A percentile compares a stretch with the other conserved stretches of the same genome.
Conservation (phyloP, 2,329 filamentous ascomycete species). For the Cladosporium sp. region DNA sequence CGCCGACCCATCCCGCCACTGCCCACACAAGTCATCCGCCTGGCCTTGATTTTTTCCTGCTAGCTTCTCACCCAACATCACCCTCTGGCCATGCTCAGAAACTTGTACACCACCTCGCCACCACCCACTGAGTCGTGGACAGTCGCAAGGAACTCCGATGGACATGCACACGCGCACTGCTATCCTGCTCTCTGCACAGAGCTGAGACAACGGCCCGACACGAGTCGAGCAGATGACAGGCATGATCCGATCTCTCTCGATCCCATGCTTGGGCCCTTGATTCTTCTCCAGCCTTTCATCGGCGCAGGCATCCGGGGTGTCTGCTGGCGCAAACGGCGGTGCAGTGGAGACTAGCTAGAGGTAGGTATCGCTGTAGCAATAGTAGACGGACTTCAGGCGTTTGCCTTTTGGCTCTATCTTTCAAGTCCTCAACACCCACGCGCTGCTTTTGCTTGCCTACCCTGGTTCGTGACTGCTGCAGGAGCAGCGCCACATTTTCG, state of each 20-base stretch:
- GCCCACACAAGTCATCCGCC: background rate
- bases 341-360: background rate
- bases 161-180: background rate
- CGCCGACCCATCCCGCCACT: background rate
- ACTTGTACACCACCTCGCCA: background rate
- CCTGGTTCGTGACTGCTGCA: too few relatives aligned
- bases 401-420: too few relatives aligned
- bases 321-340: background rate
- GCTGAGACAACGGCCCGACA: background rate
- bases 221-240: slow-evolving; percentile 7
- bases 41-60: background rate
- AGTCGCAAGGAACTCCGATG: background rate
- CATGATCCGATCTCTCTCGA: slow-evolving; percentile 10
- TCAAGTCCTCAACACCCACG: too few relatives aligned
- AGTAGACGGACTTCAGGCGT: too few relatives aligned
- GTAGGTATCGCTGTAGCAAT: too few relatives aligned
- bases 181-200: too few relatives aligned
- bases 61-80: slow-evolving; percentile 1
- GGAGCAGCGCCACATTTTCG: too few relatives aligned
- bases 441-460: too few relatives aligned
- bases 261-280: background rate
- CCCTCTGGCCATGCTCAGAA: slow-evolving; percentile 1
- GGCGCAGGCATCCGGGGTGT: slow-evolving; percentile 1
- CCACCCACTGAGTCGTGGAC: background rate
- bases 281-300: background rate